Evolutionary conservation across 306 rosid species (phyloP).

Genomic region (Cucumis sativus): DNA sequence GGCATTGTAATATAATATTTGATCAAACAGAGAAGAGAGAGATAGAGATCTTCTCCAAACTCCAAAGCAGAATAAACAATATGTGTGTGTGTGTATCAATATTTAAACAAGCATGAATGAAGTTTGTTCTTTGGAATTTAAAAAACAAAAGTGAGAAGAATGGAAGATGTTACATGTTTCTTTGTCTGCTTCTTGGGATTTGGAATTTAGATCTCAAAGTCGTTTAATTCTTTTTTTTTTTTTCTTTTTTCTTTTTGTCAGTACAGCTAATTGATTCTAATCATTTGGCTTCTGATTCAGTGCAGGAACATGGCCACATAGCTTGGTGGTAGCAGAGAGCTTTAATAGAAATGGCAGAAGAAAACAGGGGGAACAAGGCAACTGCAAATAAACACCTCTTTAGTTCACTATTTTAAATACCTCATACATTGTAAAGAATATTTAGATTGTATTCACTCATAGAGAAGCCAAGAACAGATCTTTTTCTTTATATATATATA

Average conservation of each 20-base stretch:
- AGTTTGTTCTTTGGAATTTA: not conserved
- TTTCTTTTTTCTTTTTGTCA: not conserved
- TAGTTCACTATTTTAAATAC: not conserved
- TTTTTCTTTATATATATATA: not conserved
- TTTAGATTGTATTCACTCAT: not conserved
- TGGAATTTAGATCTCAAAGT: not conserved
- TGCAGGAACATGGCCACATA: slow-evolving; percentile 7
- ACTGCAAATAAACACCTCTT: not conserved
- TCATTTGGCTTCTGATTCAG: slow-evolving; percentile 1
- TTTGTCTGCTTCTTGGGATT: not conserved
- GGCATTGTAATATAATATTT: not conserved
- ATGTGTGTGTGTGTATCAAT: not conserved
- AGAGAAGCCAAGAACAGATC: not conserved
- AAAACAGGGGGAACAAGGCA: not conserved
- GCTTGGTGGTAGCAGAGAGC: not conserved
- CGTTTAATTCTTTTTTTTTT: not conserved
- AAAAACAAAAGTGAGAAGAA: not conserved
- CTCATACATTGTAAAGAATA: not conserved
- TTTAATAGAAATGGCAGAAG: slow-evolving; percentile 6
- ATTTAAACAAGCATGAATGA: not conserved
- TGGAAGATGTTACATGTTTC: not conserved
- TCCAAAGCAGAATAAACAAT: slow-evolving; percentile 1
- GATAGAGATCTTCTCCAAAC: not conserved
- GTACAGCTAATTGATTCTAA: slow-evolving; percentile 11
- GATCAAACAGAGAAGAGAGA: not conserved